These are phyloP conservation scores for Camptophora hylomeconis DNA, from an alignment of 2,329 filamentous ascomycete species.

Conservation along the genomic window DNA sequence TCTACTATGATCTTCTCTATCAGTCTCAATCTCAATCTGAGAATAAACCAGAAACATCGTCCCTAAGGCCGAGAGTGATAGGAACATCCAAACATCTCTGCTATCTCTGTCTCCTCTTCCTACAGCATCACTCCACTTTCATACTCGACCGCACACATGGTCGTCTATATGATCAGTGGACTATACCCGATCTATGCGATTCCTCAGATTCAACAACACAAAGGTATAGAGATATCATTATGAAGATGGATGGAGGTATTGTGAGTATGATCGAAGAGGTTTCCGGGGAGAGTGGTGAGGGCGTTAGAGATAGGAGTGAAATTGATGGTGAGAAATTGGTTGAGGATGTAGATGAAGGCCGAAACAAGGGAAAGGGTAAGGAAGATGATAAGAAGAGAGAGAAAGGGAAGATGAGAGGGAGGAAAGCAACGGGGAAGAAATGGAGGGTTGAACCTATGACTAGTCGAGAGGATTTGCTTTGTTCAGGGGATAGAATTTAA, in stretches of 20 bases:
- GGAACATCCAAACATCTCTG: slow-evolving; percentile 17
- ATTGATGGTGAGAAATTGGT: too few species aligned
- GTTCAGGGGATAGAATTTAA: too few species aligned
- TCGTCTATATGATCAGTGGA: slow-evolving; percentile 17
- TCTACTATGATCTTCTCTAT: slow-evolving; percentile 9
- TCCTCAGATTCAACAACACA: slow-evolving; percentile 1
- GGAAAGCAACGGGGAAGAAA: too few species aligned
- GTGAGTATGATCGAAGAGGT: too few species aligned
- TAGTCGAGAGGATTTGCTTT: slow-evolving; percentile 3
- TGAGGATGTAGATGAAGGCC: too few species aligned
- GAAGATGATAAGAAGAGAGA: too few species aligned
- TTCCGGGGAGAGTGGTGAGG: too few species aligned
- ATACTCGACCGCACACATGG: slow-evolving; percentile 12
- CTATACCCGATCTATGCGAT: slow-evolving; percentile 12
- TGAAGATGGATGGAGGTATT: slow-evolving; percentile 1
- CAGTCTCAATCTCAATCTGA: background rate
- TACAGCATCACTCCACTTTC: slow-evolving; percentile 10
- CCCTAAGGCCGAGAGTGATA: slow-evolving; percentile 8
- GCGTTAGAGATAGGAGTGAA: too few species aligned
- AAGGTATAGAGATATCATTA: slow-evolving; percentile 1
- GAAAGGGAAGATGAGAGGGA: background rate
- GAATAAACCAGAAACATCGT: background rate
- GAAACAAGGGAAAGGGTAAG: too few species aligned
- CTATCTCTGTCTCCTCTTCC: slow-evolving; percentile 17
- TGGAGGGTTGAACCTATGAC: slow-evolving; percentile 6